These are phyloP conservation scores for Rhodosporidiobolus sp. DNA, from an alignment of 768 basidiomycete genomes.

Conservation along the genomic window DNA sequence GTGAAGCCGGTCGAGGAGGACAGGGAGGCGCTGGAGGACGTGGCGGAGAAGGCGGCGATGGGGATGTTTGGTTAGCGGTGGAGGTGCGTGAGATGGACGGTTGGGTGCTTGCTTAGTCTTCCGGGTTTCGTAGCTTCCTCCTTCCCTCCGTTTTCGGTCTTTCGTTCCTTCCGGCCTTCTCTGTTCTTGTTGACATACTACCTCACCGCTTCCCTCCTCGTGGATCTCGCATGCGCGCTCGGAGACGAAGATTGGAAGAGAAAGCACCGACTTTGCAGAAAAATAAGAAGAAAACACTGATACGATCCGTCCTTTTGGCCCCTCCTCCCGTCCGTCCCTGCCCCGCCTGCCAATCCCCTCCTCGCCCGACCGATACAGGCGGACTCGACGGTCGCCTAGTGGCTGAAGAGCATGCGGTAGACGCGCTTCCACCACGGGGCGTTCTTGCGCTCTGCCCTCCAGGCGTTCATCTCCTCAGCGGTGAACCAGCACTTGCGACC, in stretches of 20 bases:
- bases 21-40: not conserved
- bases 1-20: not conserved
- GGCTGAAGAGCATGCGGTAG: constrained; percentile 36
- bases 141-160: not conserved
- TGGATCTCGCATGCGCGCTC: too few relatives aligned
- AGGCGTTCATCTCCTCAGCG: constrained; percentile 40
- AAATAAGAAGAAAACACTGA: too few relatives aligned
- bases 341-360: too few relatives aligned
- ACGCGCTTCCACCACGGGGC: constrained; percentile 32
- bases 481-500: constrained; percentile 42
- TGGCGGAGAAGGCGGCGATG: constrained; percentile 1
- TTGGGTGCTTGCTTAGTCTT: not conserved
- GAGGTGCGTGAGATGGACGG: not conserved
- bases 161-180: not conserved
- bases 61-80: not conserved
- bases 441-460: constrained; percentile 30
- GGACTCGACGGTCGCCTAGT: constrained; percentile 2
- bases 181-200: not conserved
- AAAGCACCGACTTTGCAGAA: too few relatives aligned
- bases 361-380: too few relatives aligned
- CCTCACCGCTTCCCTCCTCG: not conserved
- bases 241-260: too few relatives aligned
- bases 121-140: not conserved
- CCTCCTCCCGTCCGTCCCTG: too few relatives aligned
- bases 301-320: too few relatives aligned